Conservation (phyloP, 148 eudicot species). For the Fagopyrum tataricum region DNA sequence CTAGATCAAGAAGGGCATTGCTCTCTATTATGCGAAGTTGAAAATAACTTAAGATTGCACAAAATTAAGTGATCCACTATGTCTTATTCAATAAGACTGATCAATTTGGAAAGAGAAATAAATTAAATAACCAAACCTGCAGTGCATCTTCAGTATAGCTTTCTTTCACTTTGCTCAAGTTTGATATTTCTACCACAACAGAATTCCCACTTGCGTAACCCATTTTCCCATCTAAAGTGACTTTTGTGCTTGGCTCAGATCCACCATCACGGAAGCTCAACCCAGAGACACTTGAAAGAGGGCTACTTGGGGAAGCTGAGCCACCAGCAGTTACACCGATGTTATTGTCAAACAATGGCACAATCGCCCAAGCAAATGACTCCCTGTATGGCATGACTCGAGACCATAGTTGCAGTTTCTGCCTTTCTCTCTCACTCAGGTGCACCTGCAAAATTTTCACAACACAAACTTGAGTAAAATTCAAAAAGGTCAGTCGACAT, state of each 20-base stretch:
- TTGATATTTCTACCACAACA: conserved; percentile 88
- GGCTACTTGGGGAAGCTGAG: conserved; percentile 91
- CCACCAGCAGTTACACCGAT: conserved; percentile 68
- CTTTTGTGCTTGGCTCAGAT: conserved; percentile 63
- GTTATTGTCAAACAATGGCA: conserved; percentile 85
- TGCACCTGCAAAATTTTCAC: conserved; percentile 49
- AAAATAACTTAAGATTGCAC: neutral
- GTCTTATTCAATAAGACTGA: neutral
- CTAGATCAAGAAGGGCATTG: neutral
- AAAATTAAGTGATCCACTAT: neutral
- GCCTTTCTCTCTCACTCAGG: conserved; percentile 93
- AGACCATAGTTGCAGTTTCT: conserved; percentile 96
- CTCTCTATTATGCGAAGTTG: neutral
- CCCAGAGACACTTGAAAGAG: conserved; percentile 67
- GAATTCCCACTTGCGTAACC: conserved; percentile 84
- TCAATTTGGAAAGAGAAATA: neutral
- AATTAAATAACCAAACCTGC: conserved; percentile 40
- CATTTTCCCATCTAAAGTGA: conserved; percentile 76
- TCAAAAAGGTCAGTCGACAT: neutral
- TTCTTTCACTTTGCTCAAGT: conserved; percentile 95
- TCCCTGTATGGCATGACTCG: conserved; percentile 95
- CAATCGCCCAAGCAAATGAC: conserved; percentile 96
- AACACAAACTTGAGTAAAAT: conserved; percentile 8
- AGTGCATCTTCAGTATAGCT: conserved; percentile 94
- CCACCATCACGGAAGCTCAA: conserved; percentile 72